Conservation (phyloP, 371 early-diverging fungal genomes). For the Conidiobolus incongruus region DNA sequence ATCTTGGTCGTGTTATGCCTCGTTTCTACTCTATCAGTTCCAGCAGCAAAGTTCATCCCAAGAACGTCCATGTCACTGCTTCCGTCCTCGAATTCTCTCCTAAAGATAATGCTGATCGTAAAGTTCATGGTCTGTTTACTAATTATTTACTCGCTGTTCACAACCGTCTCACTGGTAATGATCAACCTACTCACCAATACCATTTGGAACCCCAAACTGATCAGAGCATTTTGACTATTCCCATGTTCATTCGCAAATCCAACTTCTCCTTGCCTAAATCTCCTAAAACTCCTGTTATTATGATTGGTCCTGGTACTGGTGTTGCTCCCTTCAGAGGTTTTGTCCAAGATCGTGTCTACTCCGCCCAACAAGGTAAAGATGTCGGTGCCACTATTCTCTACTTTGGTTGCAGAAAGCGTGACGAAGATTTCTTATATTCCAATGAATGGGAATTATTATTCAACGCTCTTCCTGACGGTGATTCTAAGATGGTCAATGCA, state of each 20-base stretch:
- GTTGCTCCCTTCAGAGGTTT: slow-evolving; percentile 95
- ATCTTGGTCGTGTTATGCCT: slow-evolving; percentile 56
- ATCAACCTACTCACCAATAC: slow-evolving; percentile 12
- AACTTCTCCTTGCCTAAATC: slow-evolving; percentile 72
- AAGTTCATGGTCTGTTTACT: slow-evolving; percentile 49
- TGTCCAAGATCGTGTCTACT: slow-evolving; percentile 60
- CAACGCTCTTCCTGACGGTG: slow-evolving; percentile 19
- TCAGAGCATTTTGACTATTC: slow-evolving; percentile 21
- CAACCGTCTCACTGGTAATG: background rate
- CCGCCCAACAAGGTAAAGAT: slow-evolving; percentile 22
- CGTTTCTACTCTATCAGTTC: slow-evolving; percentile 92
- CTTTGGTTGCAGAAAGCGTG: slow-evolving; percentile 73
- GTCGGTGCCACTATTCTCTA: slow-evolving; percentile 72
- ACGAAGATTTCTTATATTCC: slow-evolving; percentile 67
- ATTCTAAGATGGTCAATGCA: slow-evolving; percentile 42
- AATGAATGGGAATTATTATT: slow-evolving; percentile 54
- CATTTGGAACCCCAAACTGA: slow-evolving; percentile 8
- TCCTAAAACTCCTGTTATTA: slow-evolving; percentile 60
- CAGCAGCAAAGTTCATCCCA: slow-evolving; percentile 42
- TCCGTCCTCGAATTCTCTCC: slow-evolving; percentile 65
- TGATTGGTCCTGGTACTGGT: slow-evolving; percentile 96
- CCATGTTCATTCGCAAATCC: slow-evolving; percentile 70
- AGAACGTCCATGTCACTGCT: slow-evolving; percentile 55
- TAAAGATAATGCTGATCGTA: slow-evolving; percentile 15
- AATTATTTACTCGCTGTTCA: slow-evolving; percentile 27